These are phyloP conservation scores for Zoysia japonica DNA, from an alignment of 176 grass and related monocot species.

Conservation along the genomic window DNA sequence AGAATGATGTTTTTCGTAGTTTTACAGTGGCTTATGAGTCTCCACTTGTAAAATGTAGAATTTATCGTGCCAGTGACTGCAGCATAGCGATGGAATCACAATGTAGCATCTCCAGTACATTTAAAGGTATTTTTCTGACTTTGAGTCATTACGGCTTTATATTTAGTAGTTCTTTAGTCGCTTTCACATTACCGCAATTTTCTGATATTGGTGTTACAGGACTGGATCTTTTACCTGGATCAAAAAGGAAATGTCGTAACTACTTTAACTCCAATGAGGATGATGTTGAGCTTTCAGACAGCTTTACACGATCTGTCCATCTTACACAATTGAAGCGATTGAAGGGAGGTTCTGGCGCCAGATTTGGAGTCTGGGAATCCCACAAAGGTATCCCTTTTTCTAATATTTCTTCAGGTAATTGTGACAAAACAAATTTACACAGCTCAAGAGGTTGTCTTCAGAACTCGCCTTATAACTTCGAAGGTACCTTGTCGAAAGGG, in stretches of 20 bases:
- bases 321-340: conserved; percentile 55
- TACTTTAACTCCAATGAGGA: conserved; percentile 47
- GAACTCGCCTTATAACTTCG: conserved; percentile 59
- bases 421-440: conserved; percentile 47
- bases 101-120: conserved; percentile 79
- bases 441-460: conserved; percentile 64
- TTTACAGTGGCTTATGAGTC: conserved; percentile 18
- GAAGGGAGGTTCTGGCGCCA: conserved; percentile 42
- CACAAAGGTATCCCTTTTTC: conserved; percentile 37
- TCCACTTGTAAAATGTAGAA: conserved; percentile 50
- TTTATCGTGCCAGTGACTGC: conserved; percentile 54
- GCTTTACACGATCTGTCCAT: conserved; percentile 44
- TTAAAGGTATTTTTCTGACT: conserved; percentile 58
- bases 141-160: neutral
- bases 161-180: neutral
- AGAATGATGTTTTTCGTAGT: neutral
- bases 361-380: conserved; percentile 42
- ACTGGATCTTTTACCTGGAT: conserved; percentile 79
- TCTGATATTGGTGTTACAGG: conserved; percentile 53
- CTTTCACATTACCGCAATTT: neutral
- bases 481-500: conserved; percentile 70
- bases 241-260: conserved; percentile 74
- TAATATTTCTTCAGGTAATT: conserved; percentile 41
- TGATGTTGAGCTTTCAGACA: conserved; percentile 55
- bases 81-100: conserved; percentile 49